A percentile compares a stretch with the other conserved stretches of the same genome.
Evolutionary conservation across 495 filamentous ascomycete species (phyloP).

Genomic region (Parmelia sp.): DNA sequence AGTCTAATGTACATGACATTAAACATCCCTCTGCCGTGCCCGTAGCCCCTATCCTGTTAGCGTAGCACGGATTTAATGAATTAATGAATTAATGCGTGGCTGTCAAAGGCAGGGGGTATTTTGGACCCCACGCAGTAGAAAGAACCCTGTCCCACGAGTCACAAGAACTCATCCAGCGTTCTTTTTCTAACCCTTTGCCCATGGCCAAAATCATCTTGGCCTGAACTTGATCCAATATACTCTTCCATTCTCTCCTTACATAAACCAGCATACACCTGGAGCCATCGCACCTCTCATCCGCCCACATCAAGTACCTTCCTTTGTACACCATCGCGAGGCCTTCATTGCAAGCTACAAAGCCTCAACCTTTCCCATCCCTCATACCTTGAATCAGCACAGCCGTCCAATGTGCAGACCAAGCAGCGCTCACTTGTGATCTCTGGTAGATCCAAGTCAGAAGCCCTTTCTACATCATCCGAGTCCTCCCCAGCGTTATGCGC

Average conservation of each 20-base stretch:
- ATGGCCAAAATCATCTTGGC: background rate
- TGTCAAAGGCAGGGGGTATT: constrained; percentile 13
- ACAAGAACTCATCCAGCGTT: background rate
- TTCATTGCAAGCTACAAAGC: constrained; percentile 4
- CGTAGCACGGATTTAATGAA: background rate
- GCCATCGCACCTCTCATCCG: background rate
- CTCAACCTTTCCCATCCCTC: background rate
- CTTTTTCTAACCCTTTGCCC: background rate
- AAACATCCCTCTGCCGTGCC: background rate
- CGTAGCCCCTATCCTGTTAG: constrained; percentile 8
- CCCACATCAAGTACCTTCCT: constrained; percentile 9
- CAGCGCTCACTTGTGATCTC: constrained; percentile 12
- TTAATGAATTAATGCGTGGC: constrained; percentile 8
- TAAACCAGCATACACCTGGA: background rate
- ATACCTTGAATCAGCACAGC: background rate
- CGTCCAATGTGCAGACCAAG: constrained; percentile 1
- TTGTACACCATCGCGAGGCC: constrained; percentile 9
- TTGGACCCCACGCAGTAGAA: constrained; percentile 3
- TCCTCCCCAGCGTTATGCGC: constrained; percentile 10
- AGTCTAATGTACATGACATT: background rate
- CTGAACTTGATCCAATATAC: background rate
- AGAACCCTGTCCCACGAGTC: background rate
- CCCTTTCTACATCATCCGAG: background rate
- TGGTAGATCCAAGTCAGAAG: constrained; percentile 15
- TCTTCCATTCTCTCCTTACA: constrained; percentile 7